Evolutionary conservation across 169 alveolate species (phyloP).

Genomic region (Miamiensis avidus): DNA sequence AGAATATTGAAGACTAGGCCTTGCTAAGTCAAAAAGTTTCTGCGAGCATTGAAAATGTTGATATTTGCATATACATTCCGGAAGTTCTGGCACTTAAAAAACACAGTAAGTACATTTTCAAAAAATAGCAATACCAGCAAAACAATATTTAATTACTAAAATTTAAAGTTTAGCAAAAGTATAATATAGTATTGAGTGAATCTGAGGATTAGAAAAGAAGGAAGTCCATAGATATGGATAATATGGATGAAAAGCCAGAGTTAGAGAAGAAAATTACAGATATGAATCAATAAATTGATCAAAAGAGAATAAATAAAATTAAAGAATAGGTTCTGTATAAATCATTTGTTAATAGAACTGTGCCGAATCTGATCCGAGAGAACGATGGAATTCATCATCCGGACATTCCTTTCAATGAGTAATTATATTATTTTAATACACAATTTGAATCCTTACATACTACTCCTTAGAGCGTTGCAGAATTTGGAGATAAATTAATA

Average conservation of each 20-base stretch:
- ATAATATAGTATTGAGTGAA: neutral
- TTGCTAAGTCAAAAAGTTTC: neutral
- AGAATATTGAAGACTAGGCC: neutral
- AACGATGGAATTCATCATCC: neutral
- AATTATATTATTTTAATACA: too few relatives aligned
- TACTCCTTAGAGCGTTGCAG: neutral
- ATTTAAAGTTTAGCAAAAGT: neutral
- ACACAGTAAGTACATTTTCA: neutral
- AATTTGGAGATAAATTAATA: neutral
- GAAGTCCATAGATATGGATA: neutral
- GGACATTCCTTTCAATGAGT: neutral
- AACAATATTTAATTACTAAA: too few relatives aligned
- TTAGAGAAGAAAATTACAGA: neutral
- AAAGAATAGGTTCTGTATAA: neutral
- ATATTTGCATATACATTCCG: neutral
- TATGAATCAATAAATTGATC: too few relatives aligned
- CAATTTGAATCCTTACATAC: neutral
- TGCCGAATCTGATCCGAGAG: neutral
- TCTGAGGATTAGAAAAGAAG: neutral
- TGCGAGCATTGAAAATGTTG: neutral
- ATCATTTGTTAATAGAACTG: neutral
- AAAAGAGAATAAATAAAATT: neutral
- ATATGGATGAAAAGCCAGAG: neutral
- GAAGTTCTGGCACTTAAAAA: neutral
- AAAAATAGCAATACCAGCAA: too few relatives aligned